Conservation (phyloP, 352 stramenopile genomes). For the Phytopythium ostracodes region DNA sequence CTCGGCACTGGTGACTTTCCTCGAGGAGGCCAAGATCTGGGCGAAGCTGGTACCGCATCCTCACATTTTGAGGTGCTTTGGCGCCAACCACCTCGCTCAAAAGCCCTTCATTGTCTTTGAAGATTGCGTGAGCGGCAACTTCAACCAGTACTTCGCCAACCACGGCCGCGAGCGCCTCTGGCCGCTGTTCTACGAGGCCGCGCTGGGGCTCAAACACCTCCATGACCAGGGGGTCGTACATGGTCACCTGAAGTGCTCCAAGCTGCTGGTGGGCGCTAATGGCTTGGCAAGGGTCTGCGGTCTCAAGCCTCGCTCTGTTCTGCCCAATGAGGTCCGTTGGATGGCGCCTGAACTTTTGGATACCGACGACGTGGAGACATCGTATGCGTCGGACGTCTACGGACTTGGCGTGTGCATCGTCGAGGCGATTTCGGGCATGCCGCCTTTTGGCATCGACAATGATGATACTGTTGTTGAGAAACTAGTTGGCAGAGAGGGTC, state of each 20-base stretch:
- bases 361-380: neutral
- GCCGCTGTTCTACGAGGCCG: neutral
- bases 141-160: neutral
- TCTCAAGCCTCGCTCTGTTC: neutral
- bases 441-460: neutral
- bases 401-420: neutral
- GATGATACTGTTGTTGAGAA: neutral
- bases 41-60: neutral
- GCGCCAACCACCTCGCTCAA: neutral
- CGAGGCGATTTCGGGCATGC: neutral
- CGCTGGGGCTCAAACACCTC: neutral
- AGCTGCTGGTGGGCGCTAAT: neutral
- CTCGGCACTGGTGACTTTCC: neutral
- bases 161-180: neutral
- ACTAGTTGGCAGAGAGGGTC: neutral
- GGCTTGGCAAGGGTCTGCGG: neutral
- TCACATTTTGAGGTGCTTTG: neutral
- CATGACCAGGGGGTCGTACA: neutral
- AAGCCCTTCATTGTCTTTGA: neutral
- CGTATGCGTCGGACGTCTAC: neutral
- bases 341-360: neutral
- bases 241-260: neutral
- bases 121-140: neutral
- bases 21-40: neutral
- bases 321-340: neutral